A percentile compares a stretch with the other conserved stretches of the same genome.
These are phyloP conservation scores for Willaertia magna DNA, from an alignment of 208 protist genomes.

Conservation along the genomic window DNA sequence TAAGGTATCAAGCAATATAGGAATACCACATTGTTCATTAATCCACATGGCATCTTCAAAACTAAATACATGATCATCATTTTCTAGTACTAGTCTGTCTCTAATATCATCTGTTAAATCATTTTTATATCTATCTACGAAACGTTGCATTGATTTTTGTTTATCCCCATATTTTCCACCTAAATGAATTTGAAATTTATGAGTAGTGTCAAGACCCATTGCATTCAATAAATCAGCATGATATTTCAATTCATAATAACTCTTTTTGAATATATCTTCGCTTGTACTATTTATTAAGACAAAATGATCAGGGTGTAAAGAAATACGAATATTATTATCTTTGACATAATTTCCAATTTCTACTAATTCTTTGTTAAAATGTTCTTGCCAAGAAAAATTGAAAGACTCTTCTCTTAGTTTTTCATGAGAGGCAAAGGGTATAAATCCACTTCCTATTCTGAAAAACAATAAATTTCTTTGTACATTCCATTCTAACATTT, in stretches of 20 bases:
- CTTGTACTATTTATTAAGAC: background rate
- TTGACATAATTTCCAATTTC: background rate
- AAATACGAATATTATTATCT: background rate
- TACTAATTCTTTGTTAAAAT: background rate
- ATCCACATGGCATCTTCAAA: background rate
- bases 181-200: constrained; percentile 4
- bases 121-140: background rate
- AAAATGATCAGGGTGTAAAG: constrained; percentile 7
- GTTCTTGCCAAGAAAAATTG: background rate
- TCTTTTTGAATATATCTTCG: background rate
- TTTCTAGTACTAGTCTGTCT: background rate
- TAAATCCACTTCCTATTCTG: background rate
- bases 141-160: background rate
- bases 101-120: background rate
- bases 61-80: background rate
- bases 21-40: background rate
- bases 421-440: background rate
- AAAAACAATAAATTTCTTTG: background rate
- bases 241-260: background rate
- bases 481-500: background rate
- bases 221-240: background rate
- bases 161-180: background rate
- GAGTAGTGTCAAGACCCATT: background rate
- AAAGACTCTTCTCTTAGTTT: background rate
- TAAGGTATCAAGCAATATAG: background rate